Evolutionary conservation across 305 asterid species (phyloP).

Genomic region (Solanum chacoense): DNA sequence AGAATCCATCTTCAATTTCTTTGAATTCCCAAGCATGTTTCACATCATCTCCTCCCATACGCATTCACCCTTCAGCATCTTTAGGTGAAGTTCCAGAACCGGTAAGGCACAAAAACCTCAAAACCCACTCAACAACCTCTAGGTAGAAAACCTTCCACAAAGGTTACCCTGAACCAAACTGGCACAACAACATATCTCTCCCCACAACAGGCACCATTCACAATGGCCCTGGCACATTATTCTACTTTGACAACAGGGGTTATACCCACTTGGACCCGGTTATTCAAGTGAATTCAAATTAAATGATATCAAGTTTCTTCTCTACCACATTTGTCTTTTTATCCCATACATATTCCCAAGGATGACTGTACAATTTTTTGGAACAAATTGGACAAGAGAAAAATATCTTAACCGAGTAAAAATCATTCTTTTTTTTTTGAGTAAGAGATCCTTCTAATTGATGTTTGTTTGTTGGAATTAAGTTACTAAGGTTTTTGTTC

Average conservation of each 20-base stretch:
- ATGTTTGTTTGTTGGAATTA: not conserved
- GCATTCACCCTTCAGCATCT: constrained; percentile 13
- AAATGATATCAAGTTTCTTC: not conserved
- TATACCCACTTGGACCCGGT: constrained; percentile 35
- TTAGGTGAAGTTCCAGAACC: constrained; percentile 3
- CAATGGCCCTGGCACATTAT: constrained; percentile 46
- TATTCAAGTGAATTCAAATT: not conserved
- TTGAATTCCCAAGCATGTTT: not conserved
- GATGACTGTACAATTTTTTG: not conserved
- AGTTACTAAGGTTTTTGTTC: not conserved
- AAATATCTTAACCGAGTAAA: not conserved
- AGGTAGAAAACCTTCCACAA: constrained; percentile 48
- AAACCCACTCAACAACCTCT: constrained; percentile 39
- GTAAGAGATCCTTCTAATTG: not conserved
- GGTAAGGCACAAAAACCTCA: constrained; percentile 27
- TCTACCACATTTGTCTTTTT: not conserved
- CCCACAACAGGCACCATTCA: constrained; percentile 43
- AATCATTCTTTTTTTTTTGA: not conserved
- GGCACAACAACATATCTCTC: constrained; percentile 56
- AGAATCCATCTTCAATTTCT: not conserved
- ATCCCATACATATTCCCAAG: not conserved
- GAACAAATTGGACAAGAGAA: not conserved
- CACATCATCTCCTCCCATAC: not conserved
- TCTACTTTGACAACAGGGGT: constrained; percentile 34
- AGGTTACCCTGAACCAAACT: constrained; percentile 35